Evolutionary conservation across 768 basidiomycete genomes (phyloP).

Genomic region (Pulveroboletus sp.): DNA sequence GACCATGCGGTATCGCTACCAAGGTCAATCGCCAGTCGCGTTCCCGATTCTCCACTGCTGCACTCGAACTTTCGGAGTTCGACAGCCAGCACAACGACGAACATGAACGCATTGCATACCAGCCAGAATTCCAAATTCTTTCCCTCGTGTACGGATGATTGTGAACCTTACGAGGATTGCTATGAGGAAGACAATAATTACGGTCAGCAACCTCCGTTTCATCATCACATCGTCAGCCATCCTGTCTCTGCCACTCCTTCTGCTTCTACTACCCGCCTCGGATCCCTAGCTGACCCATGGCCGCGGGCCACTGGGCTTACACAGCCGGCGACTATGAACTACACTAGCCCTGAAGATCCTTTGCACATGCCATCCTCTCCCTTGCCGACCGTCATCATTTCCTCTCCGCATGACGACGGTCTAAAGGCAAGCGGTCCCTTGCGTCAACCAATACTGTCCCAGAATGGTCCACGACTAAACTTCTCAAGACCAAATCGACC

Average conservation of each 20-base stretch:
- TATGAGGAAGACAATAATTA: slow-evolving; percentile 43
- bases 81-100: slow-evolving; percentile 33
- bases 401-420: slow-evolving; percentile 35
- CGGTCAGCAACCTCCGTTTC: slow-evolving; percentile 6
- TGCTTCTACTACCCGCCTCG: background rate
- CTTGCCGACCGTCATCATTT: slow-evolving; percentile 53
- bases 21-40: slow-evolving; percentile 6
- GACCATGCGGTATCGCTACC: slow-evolving; percentile 5
- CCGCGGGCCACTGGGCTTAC: slow-evolving; percentile 4
- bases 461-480: slow-evolving; percentile 39
- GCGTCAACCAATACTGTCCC: slow-evolving; percentile 39
- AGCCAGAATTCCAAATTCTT: slow-evolving; percentile 24
- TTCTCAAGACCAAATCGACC: slow-evolving; percentile 62
- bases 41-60: slow-evolving; percentile 44
- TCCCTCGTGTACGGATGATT: slow-evolving; percentile 27
- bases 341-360: slow-evolving; percentile 6
- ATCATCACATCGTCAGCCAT: slow-evolving; percentile 1
- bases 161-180: slow-evolving; percentile 30
- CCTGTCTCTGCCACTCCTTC: slow-evolving; percentile 1
- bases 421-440: slow-evolving; percentile 21
- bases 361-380: slow-evolving; percentile 21
- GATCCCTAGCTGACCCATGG: slow-evolving; percentile 14
- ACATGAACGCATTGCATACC: slow-evolving; percentile 7
- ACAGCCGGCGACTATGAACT: slow-evolving; percentile 5
- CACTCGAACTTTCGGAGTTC: slow-evolving; percentile 46